phyloP scores from a whole-genome alignment of 306 rosid genomes.

The Coriaria nepalensis region DNA sequence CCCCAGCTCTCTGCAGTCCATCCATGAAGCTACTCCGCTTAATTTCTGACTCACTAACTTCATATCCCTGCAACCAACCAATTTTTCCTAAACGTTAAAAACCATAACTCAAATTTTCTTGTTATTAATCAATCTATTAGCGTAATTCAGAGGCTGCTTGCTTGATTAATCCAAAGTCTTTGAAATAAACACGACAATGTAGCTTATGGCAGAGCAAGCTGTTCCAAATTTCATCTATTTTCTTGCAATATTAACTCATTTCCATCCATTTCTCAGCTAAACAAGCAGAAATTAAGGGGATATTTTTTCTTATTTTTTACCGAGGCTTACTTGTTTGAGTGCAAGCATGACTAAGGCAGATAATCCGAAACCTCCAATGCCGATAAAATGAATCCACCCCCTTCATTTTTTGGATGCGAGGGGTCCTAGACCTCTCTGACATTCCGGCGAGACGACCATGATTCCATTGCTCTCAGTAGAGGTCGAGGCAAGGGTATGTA shows the following conservation, averaged over 20 bases:
- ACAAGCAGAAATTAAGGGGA: not conserved
- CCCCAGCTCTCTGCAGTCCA: slow-evolving; percentile 17
- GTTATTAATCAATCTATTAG: not conserved
- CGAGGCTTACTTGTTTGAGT: slow-evolving; percentile 17
- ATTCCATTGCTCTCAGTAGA: not conserved
- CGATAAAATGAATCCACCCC: slow-evolving; percentile 26
- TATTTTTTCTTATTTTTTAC: not conserved
- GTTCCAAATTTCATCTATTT: not conserved
- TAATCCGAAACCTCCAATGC: slow-evolving; percentile 27
- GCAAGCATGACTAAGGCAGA: slow-evolving; percentile 24
- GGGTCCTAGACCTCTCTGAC: slow-evolving; percentile 4
- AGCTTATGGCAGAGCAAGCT: too few relatives aligned
- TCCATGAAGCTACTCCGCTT: slow-evolving; percentile 23
- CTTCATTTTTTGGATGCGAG: not conserved
- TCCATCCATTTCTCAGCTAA: not conserved
- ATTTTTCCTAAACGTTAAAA: not conserved
- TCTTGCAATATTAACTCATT: not conserved
- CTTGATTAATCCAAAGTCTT: not conserved
- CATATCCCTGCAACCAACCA: slow-evolving; percentile 14
- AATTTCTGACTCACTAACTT: slow-evolving; percentile 24
- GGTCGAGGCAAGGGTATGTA: not conserved
- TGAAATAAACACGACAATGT: not conserved
- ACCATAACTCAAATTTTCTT: not conserved
- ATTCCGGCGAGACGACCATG: slow-evolving; percentile 5
- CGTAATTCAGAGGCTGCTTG: not conserved